These are phyloP conservation scores for Cornus kousa DNA, from an alignment of 148 eudicot genomes.

Conservation along the genomic window DNA sequence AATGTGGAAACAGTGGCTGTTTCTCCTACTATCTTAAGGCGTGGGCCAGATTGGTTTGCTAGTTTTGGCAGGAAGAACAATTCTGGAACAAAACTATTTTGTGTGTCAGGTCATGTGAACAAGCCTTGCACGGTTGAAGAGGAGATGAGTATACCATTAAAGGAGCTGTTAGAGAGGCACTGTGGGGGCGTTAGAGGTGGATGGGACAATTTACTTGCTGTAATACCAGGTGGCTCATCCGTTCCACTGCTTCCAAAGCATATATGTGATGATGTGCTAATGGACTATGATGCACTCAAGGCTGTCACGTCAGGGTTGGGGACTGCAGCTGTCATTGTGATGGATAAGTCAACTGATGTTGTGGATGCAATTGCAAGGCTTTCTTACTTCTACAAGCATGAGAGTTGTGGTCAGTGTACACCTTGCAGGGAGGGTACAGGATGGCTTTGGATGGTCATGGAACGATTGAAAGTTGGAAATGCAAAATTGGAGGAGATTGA, in stretches of 20 bases:
- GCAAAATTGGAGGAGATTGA: slow-evolving; percentile 93
- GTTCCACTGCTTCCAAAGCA: slow-evolving; percentile 82
- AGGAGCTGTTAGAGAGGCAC: slow-evolving; percentile 86
- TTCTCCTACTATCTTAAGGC: slow-evolving; percentile 82
- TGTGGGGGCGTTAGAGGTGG: slow-evolving; percentile 98
- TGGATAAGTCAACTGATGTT: slow-evolving; percentile 94
- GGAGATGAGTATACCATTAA: slow-evolving; percentile 93
- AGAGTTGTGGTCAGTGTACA: slow-evolving; percentile 93
- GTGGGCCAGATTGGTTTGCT: slow-evolving; percentile 93
- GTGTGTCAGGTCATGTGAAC: slow-evolving; percentile 92
- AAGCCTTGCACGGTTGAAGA: slow-evolving; percentile 98
- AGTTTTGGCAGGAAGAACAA: slow-evolving; percentile 92
- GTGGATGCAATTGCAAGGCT: slow-evolving; percentile 92
- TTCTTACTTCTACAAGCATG: slow-evolving; percentile 91
- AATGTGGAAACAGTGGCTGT: slow-evolving; percentile 98
- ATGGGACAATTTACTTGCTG: slow-evolving; percentile 93
- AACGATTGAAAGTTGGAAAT: slow-evolving; percentile 82
- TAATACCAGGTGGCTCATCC: slow-evolving; percentile 94
- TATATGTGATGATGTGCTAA: slow-evolving; percentile 84
- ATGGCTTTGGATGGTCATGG: slow-evolving; percentile 93
- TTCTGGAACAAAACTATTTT: slow-evolving; percentile 80
- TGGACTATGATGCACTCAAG: slow-evolving; percentile 97
- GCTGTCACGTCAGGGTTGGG: slow-evolving; percentile 83
- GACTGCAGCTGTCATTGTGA: slow-evolving; percentile 92
- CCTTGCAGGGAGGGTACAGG: slow-evolving; percentile 94